Conservation (phyloP, 2,329 filamentous ascomycete genomes). For the Talaromyces islandicus region DNA sequence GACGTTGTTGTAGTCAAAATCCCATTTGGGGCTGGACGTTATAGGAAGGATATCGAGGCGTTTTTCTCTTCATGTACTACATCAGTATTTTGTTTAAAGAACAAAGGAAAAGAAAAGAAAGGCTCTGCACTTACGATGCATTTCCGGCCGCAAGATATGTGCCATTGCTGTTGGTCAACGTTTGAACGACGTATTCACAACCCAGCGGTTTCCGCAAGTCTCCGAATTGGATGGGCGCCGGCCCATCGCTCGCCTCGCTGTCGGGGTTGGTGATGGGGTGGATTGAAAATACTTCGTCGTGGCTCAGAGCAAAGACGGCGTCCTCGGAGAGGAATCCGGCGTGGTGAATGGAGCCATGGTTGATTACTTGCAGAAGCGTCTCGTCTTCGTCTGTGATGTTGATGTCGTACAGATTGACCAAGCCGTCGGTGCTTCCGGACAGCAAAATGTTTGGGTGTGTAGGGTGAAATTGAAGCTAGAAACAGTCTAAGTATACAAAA, state of each 20-base stretch:
- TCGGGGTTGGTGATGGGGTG: conserved; percentile 49
- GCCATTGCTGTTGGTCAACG: conserved; percentile 40
- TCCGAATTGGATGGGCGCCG: conserved; percentile 46
- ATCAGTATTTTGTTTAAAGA: background rate
- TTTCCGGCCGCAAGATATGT: conserved; percentile 44
- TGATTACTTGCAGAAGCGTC: conserved; percentile 56
- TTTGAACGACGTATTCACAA: conserved; percentile 56
- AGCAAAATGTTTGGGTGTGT: conserved; percentile 48
- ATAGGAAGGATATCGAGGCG: conserved; percentile 40
- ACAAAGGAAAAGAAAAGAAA: too few species aligned
- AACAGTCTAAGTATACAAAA: conserved; percentile 5
- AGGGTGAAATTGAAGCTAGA: conserved; percentile 47
- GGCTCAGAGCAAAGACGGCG: conserved; percentile 54
- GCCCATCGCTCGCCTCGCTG: conserved; percentile 37
- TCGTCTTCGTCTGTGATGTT: conserved; percentile 55
- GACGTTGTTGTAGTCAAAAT: conserved; percentile 32
- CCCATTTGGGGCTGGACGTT: conserved; percentile 28
- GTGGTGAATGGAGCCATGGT: conserved; percentile 57
- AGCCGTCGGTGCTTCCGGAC: conserved; percentile 57
- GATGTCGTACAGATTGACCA: conserved; percentile 58
- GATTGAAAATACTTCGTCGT: conserved; percentile 57
- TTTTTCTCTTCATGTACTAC: conserved; percentile 24
- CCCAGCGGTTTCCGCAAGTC: conserved; percentile 50
- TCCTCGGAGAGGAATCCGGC: conserved; percentile 52
- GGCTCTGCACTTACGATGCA: conserved; percentile 36